A percentile compares a stretch with the other conserved stretches of the same genome.
Conservation (phyloP, 495 filamentous ascomycete genomes). For the Aspergillus funiculosus region DNA sequence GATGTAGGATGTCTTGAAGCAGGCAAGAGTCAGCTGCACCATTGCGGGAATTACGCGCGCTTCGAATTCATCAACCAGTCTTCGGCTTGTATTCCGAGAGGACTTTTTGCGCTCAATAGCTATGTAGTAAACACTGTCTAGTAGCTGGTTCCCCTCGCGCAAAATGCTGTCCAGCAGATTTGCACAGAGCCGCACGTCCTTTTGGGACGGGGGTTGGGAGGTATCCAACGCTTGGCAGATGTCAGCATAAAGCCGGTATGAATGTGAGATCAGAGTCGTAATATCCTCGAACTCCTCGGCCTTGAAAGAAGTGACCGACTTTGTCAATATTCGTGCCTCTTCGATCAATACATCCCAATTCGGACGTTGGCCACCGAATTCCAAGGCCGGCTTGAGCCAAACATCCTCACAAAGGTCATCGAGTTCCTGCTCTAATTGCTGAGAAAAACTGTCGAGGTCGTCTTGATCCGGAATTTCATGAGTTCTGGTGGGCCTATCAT, state of each 20-base stretch:
- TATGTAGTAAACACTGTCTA: constrained; percentile 10
- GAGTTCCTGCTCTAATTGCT: too few relatives aligned
- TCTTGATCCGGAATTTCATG: too few relatives aligned
- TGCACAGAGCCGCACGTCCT: constrained; percentile 3
- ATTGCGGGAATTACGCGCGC: constrained; percentile 20
- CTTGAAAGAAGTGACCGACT: neutral
- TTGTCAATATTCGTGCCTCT: neutral
- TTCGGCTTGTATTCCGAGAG: neutral
- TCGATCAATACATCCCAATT: constrained; percentile 14
- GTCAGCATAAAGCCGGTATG: constrained; percentile 1
- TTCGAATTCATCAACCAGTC: constrained; percentile 22
- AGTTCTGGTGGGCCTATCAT: too few relatives aligned
- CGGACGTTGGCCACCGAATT: constrained; percentile 4
- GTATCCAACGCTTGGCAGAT: neutral
- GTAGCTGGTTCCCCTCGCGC: constrained; percentile 2
- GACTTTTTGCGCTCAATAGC: neutral
- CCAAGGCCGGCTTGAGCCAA: constrained; percentile 10
- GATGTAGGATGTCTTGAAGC: constrained; percentile 21
- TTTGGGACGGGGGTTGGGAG: neutral
- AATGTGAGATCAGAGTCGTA: neutral
- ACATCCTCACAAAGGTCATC: too few relatives aligned
- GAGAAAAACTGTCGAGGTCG: too few relatives aligned
- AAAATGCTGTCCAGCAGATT: constrained; percentile 10
- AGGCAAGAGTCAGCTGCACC: constrained; percentile 17
- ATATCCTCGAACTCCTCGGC: neutral